phyloP scores from a whole-genome alignment of 1,284 basidiomycete genomes.

The Cryptococcus wingfieldii region DNA sequence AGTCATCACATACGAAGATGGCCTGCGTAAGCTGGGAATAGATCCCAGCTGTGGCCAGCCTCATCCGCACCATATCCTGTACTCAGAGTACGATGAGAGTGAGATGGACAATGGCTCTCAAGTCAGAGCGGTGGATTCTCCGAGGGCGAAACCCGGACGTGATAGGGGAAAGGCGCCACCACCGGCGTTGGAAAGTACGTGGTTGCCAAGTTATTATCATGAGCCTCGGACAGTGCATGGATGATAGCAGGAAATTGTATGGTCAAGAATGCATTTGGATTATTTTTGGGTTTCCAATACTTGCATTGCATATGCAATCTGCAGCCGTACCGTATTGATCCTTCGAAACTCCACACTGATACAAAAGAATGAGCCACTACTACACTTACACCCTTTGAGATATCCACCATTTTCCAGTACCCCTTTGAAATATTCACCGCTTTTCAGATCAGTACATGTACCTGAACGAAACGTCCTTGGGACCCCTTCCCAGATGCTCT shows the following conservation, averaged over 20 bases:
- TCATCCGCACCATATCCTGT: conserved; percentile 12
- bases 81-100: not conserved
- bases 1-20: conserved; percentile 27
- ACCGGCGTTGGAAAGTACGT: conserved; percentile 4
- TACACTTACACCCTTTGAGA: too few relatives aligned
- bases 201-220: conserved; percentile 28
- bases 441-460: conserved; percentile 4
- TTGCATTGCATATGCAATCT: too few relatives aligned
- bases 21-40: conserved; percentile 20
- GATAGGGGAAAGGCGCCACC: not conserved
- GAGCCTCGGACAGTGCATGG: not conserved
- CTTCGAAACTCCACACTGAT: too few relatives aligned
- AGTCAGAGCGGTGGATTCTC: not conserved
- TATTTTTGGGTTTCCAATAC: too few relatives aligned
- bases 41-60: not conserved
- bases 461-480: conserved; percentile 12
- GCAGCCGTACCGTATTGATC: too few relatives aligned
- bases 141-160: not conserved
- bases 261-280: not conserved
- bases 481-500: conserved; percentile 11
- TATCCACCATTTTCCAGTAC: too few relatives aligned
- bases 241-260: not conserved
- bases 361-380: too few relatives aligned
- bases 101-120: not conserved
- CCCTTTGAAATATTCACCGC: too few relatives aligned